Evolutionary conservation across 371 early-diverging fungal genomes (phyloP).

Genomic region (Saksenaea vasiformis): DNA sequence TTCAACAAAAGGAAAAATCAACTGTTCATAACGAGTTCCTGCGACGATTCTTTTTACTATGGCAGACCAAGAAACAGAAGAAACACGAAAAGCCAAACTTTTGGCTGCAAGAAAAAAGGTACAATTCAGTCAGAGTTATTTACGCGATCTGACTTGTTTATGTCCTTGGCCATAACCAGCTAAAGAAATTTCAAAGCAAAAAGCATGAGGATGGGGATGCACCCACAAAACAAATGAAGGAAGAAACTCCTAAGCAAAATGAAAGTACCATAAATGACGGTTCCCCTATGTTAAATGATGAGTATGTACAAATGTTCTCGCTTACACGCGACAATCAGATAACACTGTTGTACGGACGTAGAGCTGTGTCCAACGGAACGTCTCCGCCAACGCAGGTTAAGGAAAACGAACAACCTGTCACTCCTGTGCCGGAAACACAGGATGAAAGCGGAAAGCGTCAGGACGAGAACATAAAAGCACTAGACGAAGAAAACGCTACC

Average conservation of each 20-base stretch:
- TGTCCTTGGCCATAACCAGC: conserved; percentile 9
- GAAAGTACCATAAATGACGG: background rate
- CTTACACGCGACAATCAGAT: background rate
- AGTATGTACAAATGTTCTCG: background rate
- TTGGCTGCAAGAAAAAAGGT: conserved; percentile 40
- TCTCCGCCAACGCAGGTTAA: background rate
- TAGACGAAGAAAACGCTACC: background rate
- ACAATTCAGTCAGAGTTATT: background rate
- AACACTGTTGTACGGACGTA: background rate
- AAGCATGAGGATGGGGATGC: conserved; percentile 11
- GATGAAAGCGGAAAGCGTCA: background rate
- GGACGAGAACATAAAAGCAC: background rate
- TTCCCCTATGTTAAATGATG: background rate
- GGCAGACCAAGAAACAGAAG: conserved; percentile 30
- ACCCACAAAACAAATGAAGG: background rate
- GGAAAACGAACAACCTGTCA: background rate
- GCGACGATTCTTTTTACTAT: conserved; percentile 8
- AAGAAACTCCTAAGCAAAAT: background rate
- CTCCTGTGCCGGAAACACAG: background rate
- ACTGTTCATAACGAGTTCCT: background rate
- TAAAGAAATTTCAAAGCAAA: conserved; percentile 38
- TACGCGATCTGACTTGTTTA: background rate
- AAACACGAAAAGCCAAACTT: conserved; percentile 38
- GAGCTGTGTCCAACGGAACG: background rate
- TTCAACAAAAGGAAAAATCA: background rate